Evolutionary conservation across 2,329 filamentous ascomycete genomes (phyloP).

Genomic region (Monilinia polystroma): DNA sequence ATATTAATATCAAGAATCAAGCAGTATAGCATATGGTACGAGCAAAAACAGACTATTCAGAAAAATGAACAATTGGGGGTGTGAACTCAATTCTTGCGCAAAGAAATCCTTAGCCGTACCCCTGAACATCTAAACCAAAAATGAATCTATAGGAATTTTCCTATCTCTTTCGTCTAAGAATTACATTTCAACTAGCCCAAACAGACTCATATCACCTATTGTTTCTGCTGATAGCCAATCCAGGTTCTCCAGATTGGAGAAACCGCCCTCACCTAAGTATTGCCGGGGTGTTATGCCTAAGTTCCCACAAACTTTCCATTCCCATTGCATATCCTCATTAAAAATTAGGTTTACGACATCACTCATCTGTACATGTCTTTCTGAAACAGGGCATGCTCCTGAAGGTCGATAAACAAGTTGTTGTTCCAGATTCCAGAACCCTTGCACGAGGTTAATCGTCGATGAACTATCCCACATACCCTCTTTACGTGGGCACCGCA

Average conservation of each 20-base stretch:
- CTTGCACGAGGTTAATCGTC: conserved; percentile 28
- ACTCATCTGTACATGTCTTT: conserved; percentile 12
- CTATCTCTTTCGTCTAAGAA: background rate
- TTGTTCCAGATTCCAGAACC: conserved; percentile 34
- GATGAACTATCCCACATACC: conserved; percentile 39
- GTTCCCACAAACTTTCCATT: conserved; percentile 14
- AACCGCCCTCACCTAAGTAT: background rate
- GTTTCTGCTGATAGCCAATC: background rate
- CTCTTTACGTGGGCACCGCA: conserved; percentile 34
- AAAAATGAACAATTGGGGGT: background rate
- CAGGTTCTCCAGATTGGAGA: background rate
- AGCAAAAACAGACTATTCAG: background rate
- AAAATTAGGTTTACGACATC: conserved; percentile 18
- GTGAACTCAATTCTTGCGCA: background rate
- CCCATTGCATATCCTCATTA: conserved; percentile 23
- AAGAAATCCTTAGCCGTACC: background rate
- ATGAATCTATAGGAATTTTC: background rate
- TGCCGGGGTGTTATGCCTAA: background rate
- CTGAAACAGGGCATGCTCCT: background rate
- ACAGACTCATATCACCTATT: background rate
- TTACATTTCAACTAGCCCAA: background rate
- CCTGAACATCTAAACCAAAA: background rate
- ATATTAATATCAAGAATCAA: background rate
- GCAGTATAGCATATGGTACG: background rate
- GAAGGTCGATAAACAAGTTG: background rate